Evolutionary conservation across 352 stramenopile species (phyloP).

Genomic region (Globisporangium echinulatum): DNA sequence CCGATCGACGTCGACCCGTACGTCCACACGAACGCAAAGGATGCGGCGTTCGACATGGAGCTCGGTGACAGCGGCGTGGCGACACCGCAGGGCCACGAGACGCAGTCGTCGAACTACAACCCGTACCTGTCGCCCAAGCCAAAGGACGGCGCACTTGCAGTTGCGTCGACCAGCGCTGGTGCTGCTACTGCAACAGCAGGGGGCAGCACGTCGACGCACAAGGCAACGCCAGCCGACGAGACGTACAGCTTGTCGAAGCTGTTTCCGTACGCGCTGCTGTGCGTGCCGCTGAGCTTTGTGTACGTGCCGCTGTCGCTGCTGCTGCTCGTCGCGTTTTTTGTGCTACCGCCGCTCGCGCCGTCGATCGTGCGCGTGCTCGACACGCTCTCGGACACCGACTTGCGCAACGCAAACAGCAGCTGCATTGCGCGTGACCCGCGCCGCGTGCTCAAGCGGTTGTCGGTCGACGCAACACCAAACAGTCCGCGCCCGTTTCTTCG

Average conservation of each 20-base stretch:
- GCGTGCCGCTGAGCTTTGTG: constrained; percentile 46
- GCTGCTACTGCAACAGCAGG: background rate
- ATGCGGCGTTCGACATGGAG: constrained; percentile 43
- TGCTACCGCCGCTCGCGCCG: constrained; percentile 43
- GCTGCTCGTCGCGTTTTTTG: constrained; percentile 47
- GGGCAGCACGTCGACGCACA: background rate
- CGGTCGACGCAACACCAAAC: constrained; percentile 16
- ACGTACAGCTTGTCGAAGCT: constrained; percentile 59
- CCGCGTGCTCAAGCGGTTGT: constrained; percentile 52
- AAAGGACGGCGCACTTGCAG: constrained; percentile 14
- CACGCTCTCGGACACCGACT: constrained; percentile 64
- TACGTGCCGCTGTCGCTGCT: constrained; percentile 53
- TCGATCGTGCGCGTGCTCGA: constrained; percentile 55
- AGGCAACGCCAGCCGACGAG: constrained; percentile 10
- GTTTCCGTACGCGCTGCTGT: constrained; percentile 50
- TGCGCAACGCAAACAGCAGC: constrained; percentile 70
- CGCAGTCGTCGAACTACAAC: constrained; percentile 30
- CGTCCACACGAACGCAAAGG: constrained; percentile 47
- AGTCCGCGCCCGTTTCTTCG: constrained; percentile 39
- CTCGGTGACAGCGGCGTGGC: constrained; percentile 19
- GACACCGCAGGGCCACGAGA: constrained; percentile 18
- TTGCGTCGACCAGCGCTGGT: background rate
- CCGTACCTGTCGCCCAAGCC: constrained; percentile 54
- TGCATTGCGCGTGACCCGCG: constrained; percentile 38
- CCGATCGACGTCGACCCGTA: constrained; percentile 36